A percentile compares a stretch with the other conserved stretches of the same genome.
Evolutionary conservation across 306 rosid species (phyloP).

Genomic region (Vicia sativa): DNA sequence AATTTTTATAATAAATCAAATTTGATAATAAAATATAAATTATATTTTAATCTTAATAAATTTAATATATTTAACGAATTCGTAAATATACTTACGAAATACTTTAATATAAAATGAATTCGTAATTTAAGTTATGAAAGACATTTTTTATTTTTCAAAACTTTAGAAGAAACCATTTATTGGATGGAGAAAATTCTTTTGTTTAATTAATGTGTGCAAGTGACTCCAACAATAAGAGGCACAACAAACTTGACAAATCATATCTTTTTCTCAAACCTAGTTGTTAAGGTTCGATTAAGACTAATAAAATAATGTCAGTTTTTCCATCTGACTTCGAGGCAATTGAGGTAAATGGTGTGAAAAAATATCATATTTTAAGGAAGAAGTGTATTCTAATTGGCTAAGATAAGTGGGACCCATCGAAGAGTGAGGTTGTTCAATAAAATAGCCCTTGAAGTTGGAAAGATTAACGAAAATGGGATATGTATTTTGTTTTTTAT

Average conservation of each 20-base stretch:
- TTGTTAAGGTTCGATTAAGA: conserved; percentile 33
- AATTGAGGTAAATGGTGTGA: background rate
- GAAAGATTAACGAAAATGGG: conserved; percentile 49
- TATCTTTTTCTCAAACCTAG: conserved; percentile 30
- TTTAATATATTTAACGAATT: too few species aligned
- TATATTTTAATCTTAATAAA: too few species aligned
- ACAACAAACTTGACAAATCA: conserved; percentile 48
- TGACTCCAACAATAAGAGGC: conserved; percentile 36
- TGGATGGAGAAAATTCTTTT: too few species aligned
- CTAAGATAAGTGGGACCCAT: conserved; percentile 48
- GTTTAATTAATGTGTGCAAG: conserved; percentile 11
- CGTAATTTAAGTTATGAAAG: too few species aligned
- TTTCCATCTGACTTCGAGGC: background rate
- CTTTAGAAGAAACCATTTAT: too few species aligned
- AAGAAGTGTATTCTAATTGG: conserved; percentile 47
- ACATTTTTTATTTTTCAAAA: too few species aligned
- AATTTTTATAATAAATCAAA: too few species aligned
- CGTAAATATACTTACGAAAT: too few species aligned
- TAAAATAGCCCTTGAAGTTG: conserved; percentile 42
- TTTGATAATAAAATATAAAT: too few species aligned
- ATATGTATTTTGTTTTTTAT: background rate
- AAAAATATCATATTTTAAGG: conserved; percentile 31
- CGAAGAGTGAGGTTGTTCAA: conserved; percentile 37
- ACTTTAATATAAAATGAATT: too few species aligned
- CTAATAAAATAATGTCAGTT: conserved; percentile 31